Evolutionary conservation across 2,329 filamentous ascomycete genomes (phyloP).

Genomic region (Alternaria sp.): DNA sequence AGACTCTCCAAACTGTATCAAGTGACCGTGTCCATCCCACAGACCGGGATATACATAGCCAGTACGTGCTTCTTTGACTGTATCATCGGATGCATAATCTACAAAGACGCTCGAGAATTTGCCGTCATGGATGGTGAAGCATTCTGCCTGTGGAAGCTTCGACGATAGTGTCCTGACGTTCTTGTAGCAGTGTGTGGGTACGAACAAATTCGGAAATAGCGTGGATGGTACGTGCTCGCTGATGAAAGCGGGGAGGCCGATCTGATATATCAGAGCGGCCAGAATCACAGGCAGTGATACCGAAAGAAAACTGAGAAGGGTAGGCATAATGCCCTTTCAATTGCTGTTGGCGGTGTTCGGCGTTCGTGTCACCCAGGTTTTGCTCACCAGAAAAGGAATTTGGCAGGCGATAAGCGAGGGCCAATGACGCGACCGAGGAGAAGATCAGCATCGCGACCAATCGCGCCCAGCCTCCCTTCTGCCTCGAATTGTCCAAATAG

Average conservation of each 20-base stretch:
- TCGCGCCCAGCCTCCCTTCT: background rate
- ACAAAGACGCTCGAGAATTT: slow-evolving; percentile 54
- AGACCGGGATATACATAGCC: slow-evolving; percentile 71
- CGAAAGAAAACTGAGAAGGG: slow-evolving; percentile 31
- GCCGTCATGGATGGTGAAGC: slow-evolving; percentile 65
- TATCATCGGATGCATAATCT: slow-evolving; percentile 34
- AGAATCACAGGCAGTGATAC: slow-evolving; percentile 37
- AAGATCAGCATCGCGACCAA: background rate
- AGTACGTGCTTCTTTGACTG: slow-evolving; percentile 28
- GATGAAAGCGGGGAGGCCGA: slow-evolving; percentile 30
- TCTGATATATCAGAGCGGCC: slow-evolving; percentile 40
- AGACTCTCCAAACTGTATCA: slow-evolving; percentile 72
- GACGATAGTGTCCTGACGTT: slow-evolving; percentile 56
- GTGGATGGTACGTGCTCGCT: slow-evolving; percentile 28
- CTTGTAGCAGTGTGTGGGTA: slow-evolving; percentile 54
- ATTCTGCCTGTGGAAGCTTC: slow-evolving; percentile 53
- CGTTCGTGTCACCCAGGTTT: background rate
- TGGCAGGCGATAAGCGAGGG: slow-evolving; percentile 12
- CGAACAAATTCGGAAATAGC: slow-evolving; percentile 35
- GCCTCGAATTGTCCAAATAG: background rate
- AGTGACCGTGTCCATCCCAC: slow-evolving; percentile 75
- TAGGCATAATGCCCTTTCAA: slow-evolving; percentile 29
- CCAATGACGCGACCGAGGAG: slow-evolving; percentile 3
- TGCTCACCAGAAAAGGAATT: background rate
- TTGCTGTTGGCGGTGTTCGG: background rate